phyloP scores from a whole-genome alignment of 441 rosid species.

The Melastoma candidum region DNA sequence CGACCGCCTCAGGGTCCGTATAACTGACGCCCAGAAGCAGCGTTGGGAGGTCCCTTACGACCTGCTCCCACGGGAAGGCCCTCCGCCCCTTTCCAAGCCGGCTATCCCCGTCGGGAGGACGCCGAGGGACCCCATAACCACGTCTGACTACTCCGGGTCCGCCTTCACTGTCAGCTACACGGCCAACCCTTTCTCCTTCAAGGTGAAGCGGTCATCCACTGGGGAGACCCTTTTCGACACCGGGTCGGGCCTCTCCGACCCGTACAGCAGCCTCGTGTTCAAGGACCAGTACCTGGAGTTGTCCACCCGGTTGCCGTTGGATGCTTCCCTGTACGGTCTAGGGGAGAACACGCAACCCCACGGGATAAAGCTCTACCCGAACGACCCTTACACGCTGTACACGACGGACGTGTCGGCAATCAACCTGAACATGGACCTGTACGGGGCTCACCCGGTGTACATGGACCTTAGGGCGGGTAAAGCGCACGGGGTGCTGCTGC shows the following conservation, averaged over 20 bases:
- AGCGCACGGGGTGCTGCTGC: slow-evolving; percentile 68
- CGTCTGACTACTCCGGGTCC: slow-evolving; percentile 44
- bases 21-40: slow-evolving; percentile 74
- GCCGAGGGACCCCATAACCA: slow-evolving; percentile 36
- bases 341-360: slow-evolving; percentile 95
- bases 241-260: slow-evolving; percentile 36
- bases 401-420: slow-evolving; percentile 78
- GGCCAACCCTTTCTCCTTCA: slow-evolving; percentile 75
- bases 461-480: slow-evolving; percentile 84
- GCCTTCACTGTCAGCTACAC: slow-evolving; percentile 57
- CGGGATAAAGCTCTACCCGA: slow-evolving; percentile 76
- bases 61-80: slow-evolving; percentile 65
- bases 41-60: slow-evolving; percentile 96
- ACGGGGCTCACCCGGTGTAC: slow-evolving; percentile 90
- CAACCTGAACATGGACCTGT: slow-evolving; percentile 69
- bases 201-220: slow-evolving; percentile 67
- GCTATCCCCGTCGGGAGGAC: slow-evolving; percentile 30
- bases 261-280: slow-evolving; percentile 58
- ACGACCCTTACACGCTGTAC: slow-evolving; percentile 86
- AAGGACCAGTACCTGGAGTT: slow-evolving; percentile 95
- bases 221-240: slow-evolving; percentile 80
- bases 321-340: slow-evolving; percentile 78
- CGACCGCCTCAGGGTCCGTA: slow-evolving; percentile 63
- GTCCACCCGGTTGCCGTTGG: slow-evolving; percentile 63
- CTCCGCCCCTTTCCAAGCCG: slow-evolving; percentile 36